phyloP scores from a whole-genome alignment of 2,329 filamentous ascomycete species.

The Fusarium pseudonygamai region DNA sequence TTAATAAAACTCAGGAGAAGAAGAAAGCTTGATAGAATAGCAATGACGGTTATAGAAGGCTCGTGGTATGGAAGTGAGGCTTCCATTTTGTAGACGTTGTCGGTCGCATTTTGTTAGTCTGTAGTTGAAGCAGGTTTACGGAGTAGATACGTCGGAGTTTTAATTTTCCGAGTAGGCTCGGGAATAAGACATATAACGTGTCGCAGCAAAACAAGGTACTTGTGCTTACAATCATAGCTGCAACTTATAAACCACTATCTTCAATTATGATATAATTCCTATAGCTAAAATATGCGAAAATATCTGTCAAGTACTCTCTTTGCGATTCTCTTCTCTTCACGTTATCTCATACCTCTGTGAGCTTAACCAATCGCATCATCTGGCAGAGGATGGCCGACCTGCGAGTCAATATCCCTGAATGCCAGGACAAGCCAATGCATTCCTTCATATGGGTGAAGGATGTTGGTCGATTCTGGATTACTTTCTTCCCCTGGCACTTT shows the following conservation, averaged over 20 bases:
- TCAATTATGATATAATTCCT: no score
- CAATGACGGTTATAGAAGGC: slow-evolving; percentile 66
- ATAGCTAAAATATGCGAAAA: rapidly evolving
- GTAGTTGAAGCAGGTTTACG: not conserved
- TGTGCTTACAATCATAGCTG: not conserved
- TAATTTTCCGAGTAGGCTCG: not conserved
- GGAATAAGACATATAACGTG: not conserved
- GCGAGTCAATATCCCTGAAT: not conserved
- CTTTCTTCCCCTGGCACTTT: not conserved
- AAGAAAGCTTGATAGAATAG: slow-evolving; percentile 70
- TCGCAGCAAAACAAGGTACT: not conserved
- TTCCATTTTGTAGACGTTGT: not conserved
- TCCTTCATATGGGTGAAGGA: not conserved
- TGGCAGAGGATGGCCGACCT: not conserved
- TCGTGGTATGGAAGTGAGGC: slow-evolving; percentile 67
- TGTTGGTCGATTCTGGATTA: not conserved
- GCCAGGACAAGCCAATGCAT: not conserved
- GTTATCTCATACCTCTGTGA: not conserved
- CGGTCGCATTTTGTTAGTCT: not conserved
- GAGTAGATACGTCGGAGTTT: not conserved
- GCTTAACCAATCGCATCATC: not conserved
- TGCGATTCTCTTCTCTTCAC: not conserved
- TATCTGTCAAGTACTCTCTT: not conserved
- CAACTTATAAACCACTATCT: not conserved
- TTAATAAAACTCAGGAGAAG: slow-evolving; percentile 69